Evolutionary conservation across 768 basidiomycete genomes (phyloP), one percentile per base, ranked within the genome.

Genomic region (Boletus sp.): DNA sequence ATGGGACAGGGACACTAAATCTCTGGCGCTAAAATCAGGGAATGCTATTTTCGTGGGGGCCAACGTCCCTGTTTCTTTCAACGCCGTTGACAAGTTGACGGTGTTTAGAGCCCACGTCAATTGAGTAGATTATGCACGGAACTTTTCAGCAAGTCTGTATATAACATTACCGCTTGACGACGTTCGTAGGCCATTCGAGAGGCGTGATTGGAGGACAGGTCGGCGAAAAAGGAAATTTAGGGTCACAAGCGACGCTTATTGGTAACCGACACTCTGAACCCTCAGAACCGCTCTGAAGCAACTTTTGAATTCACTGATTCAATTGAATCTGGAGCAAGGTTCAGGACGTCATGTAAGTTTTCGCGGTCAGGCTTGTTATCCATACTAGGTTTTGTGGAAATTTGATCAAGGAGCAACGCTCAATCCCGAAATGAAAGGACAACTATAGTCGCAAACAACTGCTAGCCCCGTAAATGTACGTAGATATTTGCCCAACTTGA

Each of bases 41-140:
- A 86, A 86, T 61, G 93, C 92, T 20, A 73, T 90, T 60, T 96
- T 98, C 60, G 73, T 97, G 28, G 92, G 87, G 30, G 92, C 94
- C 3, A 84, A 80, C 8, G 77, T 80, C 4, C 77, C 76, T 57
- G 72, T 94, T 28, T 68, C 70, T 39, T 78, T 94, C 59, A 59
- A 64, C 29, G 73, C 77, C 9, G 75, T 47, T 4, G 60, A 63
- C 12, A 53, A 54, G 4, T 58, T 72, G 55, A 60, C 53, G 8
- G 53, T 71, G 12, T 72, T 69, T 40, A 68, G 71, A 46, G 71
- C 71, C 20, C 73, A 67, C 46, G 71, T 66, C 20, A 58, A 60
- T 41, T 64, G 20, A 66, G 33, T 39, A 55, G 54, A 32, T 12
- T n/a, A 5, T 41, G 17, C 32, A 40, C 2, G 24, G 24, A 29